These are phyloP conservation scores for Eimeria sp. DNA, from an alignment of 169 alveolate genomes.

Conservation along the genomic window DNA sequence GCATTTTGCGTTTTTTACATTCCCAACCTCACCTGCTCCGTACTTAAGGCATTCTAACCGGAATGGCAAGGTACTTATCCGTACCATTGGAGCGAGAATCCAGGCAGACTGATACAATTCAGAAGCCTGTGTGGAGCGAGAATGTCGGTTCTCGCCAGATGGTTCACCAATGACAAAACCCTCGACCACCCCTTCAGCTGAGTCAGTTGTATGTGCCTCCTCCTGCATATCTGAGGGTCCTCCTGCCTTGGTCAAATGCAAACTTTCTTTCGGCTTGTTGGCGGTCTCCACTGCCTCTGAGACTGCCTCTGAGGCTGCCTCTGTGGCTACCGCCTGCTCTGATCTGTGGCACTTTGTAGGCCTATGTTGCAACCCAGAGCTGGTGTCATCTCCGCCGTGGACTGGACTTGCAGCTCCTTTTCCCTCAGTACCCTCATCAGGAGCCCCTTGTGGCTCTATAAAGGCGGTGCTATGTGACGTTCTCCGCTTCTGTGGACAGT, in stretches of 20 bases:
- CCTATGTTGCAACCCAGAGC: not conserved
- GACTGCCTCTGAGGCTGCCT: no score
- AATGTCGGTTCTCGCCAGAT: not conserved
- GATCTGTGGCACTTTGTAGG: not conserved
- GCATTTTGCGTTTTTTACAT: not conserved
- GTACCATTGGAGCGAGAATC: conserved; percentile 84
- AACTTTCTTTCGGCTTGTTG: not conserved
- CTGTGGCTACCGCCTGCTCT: not conserved
- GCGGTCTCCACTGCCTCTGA: not conserved
- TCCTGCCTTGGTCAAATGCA: not conserved
- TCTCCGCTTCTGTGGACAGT: not conserved
- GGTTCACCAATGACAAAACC: not conserved
- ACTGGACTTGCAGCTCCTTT: not conserved
- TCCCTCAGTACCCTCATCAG: not conserved
- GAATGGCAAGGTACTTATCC: conserved; percentile 82
- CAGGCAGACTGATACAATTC: conserved; percentile 32
- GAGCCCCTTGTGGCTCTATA: not conserved
- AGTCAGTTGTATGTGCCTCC: not conserved
- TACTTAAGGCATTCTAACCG: conserved; percentile 83
- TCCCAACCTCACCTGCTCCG: conserved; percentile 81
- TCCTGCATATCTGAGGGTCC: not conserved
- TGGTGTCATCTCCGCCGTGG: not conserved
- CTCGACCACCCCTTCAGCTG: not conserved
- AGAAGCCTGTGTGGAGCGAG: not conserved
- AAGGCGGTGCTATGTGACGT: not conserved